Evolutionary conservation across 2,329 filamentous ascomycete genomes (phyloP).

Genomic region (Pseudogymnoascus sp.): DNA sequence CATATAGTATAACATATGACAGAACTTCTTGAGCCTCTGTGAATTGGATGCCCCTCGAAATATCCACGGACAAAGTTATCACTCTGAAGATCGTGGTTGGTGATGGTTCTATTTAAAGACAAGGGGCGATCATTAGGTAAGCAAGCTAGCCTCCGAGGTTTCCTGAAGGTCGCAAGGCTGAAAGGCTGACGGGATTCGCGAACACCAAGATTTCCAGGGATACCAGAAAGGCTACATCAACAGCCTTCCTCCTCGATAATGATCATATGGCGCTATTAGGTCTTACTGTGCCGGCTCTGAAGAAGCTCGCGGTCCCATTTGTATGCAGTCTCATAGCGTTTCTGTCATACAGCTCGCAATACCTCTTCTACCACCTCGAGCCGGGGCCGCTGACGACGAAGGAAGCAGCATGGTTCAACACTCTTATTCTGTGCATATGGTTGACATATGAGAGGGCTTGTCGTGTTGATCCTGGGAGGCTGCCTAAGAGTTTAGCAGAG

Average conservation of each 20-base stretch:
- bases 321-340: constrained; percentile 60
- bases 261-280: background rate
- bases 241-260: background rate
- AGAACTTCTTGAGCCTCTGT: background rate
- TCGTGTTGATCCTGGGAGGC: constrained; percentile 49
- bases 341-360: constrained; percentile 64
- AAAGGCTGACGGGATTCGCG: background rate
- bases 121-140: background rate
- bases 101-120: background rate
- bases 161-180: background rate
- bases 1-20: background rate
- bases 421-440: constrained; percentile 54
- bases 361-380: constrained; percentile 54
- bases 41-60: background rate
- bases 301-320: constrained; percentile 57
- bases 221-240: background rate
- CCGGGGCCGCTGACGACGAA: constrained; percentile 50
- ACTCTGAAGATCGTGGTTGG: background rate
- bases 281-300: constrained; percentile 15
- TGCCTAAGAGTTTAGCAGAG: constrained; percentile 26
- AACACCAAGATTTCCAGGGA: background rate
- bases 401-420: constrained; percentile 58
- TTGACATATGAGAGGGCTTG: constrained; percentile 59
- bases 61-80: background rate
- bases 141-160: background rate